phyloP scores from a whole-genome alignment of 257 asterid species.

The Cordia subcordata region DNA sequence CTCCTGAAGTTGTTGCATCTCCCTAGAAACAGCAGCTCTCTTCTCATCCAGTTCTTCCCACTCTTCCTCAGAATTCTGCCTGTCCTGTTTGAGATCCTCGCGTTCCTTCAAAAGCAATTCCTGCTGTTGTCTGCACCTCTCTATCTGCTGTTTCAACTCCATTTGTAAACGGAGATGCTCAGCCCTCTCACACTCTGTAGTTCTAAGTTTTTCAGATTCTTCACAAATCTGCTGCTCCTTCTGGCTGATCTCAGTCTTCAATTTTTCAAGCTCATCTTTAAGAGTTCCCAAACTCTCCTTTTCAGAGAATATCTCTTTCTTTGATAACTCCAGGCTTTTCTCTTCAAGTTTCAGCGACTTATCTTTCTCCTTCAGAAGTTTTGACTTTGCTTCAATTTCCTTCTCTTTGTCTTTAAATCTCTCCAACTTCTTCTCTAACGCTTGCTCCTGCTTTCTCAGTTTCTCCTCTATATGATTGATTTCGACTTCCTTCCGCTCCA shows the following conservation, averaged over 20 bases:
- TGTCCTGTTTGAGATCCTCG: conserved; percentile 63
- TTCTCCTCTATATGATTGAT: conserved; percentile 61
- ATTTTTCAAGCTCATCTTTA: conserved; percentile 48
- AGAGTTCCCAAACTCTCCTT: conserved; percentile 42
- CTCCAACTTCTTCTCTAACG: conserved; percentile 52
- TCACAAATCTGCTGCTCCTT: conserved; percentile 43
- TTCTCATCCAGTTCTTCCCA: conserved; percentile 84
- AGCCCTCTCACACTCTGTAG: conserved; percentile 51
- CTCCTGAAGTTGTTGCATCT: conserved; percentile 38
- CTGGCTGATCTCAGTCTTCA: conserved; percentile 48
- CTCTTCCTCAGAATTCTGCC: conserved; percentile 66
- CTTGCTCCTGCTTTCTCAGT: conserved; percentile 56
- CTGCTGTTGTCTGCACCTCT: conserved; percentile 45
- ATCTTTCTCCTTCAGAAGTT: conserved; percentile 61
- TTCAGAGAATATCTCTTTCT: conserved; percentile 44
- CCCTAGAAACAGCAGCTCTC: conserved; percentile 42
- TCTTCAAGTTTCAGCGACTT: conserved; percentile 51
- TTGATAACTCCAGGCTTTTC: conserved; percentile 36
- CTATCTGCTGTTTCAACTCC: conserved; percentile 67
- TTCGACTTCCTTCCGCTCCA: conserved; percentile 50
- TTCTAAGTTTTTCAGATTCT: conserved; percentile 44
- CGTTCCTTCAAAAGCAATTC: conserved; percentile 53
- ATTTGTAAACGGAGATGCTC: conserved; percentile 44
- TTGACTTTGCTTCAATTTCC: conserved; percentile 47
- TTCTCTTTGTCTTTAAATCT: conserved; percentile 74